Percentiles rank a stretch among this genome's conserved stretches.
Conservation (phyloP, 1,139 yeast species). For the Pichia inconspicua region DNA sequence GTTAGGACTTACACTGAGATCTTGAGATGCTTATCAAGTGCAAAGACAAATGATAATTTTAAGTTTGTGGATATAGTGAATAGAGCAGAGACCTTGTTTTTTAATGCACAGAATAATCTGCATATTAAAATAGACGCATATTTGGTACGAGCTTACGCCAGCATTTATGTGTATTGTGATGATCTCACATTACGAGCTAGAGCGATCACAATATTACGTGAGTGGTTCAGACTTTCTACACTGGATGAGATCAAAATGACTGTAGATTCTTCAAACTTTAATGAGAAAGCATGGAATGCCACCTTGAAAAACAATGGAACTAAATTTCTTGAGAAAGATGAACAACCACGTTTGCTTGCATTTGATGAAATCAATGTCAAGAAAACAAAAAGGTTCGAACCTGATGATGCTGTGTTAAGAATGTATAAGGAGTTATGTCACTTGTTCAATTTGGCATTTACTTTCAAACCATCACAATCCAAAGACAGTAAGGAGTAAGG, state of each 20-base stretch:
- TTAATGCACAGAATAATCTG: constrained; percentile 16
- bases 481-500: neutral
- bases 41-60: constrained; percentile 12
- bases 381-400: constrained; percentile 18
- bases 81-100: constrained; percentile 19
- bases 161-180: constrained; percentile 22
- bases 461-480: constrained; percentile 3
- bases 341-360: constrained; percentile 2
- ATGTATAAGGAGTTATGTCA: constrained; percentile 18
- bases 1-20: constrained; percentile 29
- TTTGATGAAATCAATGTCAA: constrained; percentile 17
- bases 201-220: constrained; percentile 22
- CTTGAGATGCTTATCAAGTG: constrained; percentile 23
- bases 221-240: constrained; percentile 26
- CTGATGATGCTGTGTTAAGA: constrained; percentile 17
- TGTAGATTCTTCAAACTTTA: constrained; percentile 6
- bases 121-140: constrained; percentile 17
- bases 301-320: neutral
- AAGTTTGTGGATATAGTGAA: constrained; percentile 14
- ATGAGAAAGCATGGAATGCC: constrained; percentile 3
- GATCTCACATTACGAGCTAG: constrained; percentile 22
- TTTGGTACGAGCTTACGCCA: constrained; percentile 20
- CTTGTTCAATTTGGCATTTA: constrained; percentile 14
- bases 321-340: neutral
- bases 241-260: constrained; percentile 16